Evolutionary conservation across 2,329 filamentous ascomycete species (phyloP).

Genomic region (Pseudogymnoascus sp.): DNA sequence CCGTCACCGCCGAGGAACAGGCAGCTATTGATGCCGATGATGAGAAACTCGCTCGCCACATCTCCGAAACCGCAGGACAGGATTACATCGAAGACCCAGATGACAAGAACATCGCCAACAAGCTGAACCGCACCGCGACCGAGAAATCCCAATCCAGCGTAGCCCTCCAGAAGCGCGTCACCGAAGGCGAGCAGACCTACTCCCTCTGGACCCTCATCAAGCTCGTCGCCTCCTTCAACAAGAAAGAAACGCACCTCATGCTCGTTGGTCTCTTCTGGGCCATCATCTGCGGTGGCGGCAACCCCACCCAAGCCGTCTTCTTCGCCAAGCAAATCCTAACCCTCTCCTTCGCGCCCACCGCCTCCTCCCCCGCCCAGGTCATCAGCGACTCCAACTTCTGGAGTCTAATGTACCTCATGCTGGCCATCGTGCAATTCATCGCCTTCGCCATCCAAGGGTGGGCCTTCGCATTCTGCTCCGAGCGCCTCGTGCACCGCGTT

Average conservation of each 20-base stretch:
- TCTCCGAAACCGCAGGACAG: slow-evolving; percentile 36
- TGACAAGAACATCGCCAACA: slow-evolving; percentile 51
- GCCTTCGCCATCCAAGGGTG: slow-evolving; percentile 63
- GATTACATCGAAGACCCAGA: slow-evolving; percentile 51
- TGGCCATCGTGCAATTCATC: slow-evolving; percentile 68
- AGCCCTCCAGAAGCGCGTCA: slow-evolving; percentile 52
- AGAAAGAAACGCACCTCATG: slow-evolving; percentile 65
- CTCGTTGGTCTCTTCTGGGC: slow-evolving; percentile 65
- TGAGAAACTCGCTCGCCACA: slow-evolving; percentile 45
- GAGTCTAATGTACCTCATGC: slow-evolving; percentile 82
- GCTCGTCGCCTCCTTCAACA: slow-evolving; percentile 76
- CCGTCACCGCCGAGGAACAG: slow-evolving; percentile 46
- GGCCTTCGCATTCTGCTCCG: slow-evolving; percentile 79
- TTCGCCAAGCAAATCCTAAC: slow-evolving; percentile 82
- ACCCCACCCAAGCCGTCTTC: slow-evolving; percentile 72
- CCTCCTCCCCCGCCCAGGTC: slow-evolving; percentile 45
- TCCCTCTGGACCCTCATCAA: slow-evolving; percentile 70
- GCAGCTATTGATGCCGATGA: slow-evolving; percentile 45
- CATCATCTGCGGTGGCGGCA: slow-evolving; percentile 72
- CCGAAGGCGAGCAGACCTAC: slow-evolving; percentile 53
- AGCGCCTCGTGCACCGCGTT: slow-evolving; percentile 75
- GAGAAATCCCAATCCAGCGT: slow-evolving; percentile 62
- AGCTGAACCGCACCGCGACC: slow-evolving; percentile 50
- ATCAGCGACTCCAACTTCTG: slow-evolving; percentile 74
- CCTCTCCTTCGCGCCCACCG: slow-evolving; percentile 40